Conservation (phyloP, 257 asterid species). For the Agastache rugosa region DNA sequence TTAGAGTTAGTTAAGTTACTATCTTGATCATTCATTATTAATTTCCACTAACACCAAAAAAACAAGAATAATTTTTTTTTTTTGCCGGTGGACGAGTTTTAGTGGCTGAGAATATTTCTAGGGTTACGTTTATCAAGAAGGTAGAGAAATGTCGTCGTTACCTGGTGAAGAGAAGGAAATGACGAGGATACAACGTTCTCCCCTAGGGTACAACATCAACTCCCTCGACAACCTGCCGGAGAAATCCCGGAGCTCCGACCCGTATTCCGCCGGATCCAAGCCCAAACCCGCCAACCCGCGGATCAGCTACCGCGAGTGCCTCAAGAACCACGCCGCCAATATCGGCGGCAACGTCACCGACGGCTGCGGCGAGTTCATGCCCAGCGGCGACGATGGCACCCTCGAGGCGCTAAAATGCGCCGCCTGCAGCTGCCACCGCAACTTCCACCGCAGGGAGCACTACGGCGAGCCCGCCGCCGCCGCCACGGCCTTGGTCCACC, state of each 20-base stretch:
- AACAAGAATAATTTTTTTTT: no score
- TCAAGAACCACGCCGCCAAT: constrained; percentile 40
- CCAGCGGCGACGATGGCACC: constrained; percentile 79
- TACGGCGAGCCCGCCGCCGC: constrained; percentile 31
- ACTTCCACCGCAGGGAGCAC: constrained; percentile 56
- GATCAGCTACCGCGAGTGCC: constrained; percentile 60
- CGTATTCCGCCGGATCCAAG: constrained; percentile 56
- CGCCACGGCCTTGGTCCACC: constrained; percentile 45
- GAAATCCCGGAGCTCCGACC: constrained; percentile 33
- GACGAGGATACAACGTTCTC: constrained; percentile 40
- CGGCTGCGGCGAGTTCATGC: constrained; percentile 97
- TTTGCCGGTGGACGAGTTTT: background rate
- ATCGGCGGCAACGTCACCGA: constrained; percentile 85
- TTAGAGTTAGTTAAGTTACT: constrained; percentile 4
- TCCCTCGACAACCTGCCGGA: constrained; percentile 26
- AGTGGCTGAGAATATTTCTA: constrained; percentile 25
- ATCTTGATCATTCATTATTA: background rate
- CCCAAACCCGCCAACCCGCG: constrained; percentile 39
- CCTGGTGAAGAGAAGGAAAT: constrained; percentile 57
- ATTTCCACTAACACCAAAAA: no score
- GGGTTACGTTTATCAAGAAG: constrained; percentile 40
- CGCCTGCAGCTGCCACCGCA: constrained; percentile 57
- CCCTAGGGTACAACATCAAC: constrained; percentile 40
- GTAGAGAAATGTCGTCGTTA: constrained; percentile 34
- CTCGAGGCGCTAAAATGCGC: constrained; percentile 88